phyloP scores from a whole-genome alignment of 805 yeast genomes.

The Metschnikowia lunata region DNA sequence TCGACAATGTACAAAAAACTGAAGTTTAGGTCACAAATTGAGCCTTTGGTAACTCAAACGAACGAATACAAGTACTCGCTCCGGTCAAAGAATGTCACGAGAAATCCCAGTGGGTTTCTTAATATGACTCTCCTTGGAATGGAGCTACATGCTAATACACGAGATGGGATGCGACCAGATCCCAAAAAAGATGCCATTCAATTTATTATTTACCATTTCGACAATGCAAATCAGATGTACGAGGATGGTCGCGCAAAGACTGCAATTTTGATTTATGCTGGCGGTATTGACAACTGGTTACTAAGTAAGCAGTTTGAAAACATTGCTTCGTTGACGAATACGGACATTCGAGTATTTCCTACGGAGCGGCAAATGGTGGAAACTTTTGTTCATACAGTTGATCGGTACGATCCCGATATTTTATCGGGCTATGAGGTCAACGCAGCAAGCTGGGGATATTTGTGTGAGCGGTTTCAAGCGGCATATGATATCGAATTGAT shows the following conservation, averaged over 20 bases:
- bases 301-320: not conserved
- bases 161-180: conserved; percentile 52
- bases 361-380: conserved; percentile 59
- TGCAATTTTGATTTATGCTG: conserved; percentile 5
- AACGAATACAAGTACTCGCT: conserved; percentile 38
- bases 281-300: conserved; percentile 1
- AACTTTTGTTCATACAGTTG: conserved; percentile 51
- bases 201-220: conserved; percentile 61
- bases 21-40: conserved; percentile 47
- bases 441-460: conserved; percentile 82
- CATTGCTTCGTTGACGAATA: conserved; percentile 4
- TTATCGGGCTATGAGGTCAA: conserved; percentile 83
- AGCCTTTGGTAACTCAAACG: conserved; percentile 40
- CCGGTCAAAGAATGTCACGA: conserved; percentile 25
- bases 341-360: conserved; percentile 1
- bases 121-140: conserved; percentile 54
- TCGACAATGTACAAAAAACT: conserved; percentile 11
- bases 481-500: conserved; percentile 49
- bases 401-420: conserved; percentile 78
- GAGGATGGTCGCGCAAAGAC: conserved; percentile 6
- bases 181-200: conserved; percentile 57
- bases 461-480: conserved; percentile 57
- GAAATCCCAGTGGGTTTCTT: conserved; percentile 38
- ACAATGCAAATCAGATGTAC: conserved; percentile 31
- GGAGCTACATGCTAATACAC: conserved; percentile 63